Evolutionary conservation across 2,329 filamentous ascomycete genomes (phyloP), one percentile per base, ranked within the genome.

Genomic region (Aspergillus persii): DNA sequence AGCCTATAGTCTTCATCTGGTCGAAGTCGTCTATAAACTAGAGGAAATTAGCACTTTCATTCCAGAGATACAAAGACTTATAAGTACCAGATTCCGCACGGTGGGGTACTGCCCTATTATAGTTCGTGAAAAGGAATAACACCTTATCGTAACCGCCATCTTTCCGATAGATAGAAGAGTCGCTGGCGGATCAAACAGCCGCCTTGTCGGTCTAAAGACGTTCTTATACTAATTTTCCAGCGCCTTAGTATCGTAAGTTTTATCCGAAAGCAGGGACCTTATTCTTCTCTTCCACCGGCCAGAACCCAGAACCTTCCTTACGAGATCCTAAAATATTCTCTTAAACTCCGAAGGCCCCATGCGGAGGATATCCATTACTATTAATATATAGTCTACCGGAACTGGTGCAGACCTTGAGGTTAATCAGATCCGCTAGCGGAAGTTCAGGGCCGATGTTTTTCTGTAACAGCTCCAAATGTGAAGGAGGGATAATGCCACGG

Each of bases 401-500:
- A 50, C 58, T 60, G 46, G 50, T 54, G 18, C 54, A 33, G 12
- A 57, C 39, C 30, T 44, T 54, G 1, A 60, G 54, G 5, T 60
- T 46, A 44, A 60, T 36, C 29, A 60, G 29, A 50, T 60, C 47
- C 23, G 29, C 30, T 48, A 60, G 15, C 3, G 46, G 36, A 30
- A 60, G 29, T 9, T 54, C 50, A 18, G 44, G 30, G 30, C 58
- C 47, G 7, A 60, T 29, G 12, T 52, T n/a, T n/a, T 57, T 50
- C 50, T 60, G 54, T n/a, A 60, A 47, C 18, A 62, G 58, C 46
- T 62, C 61, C 12, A 62, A 49, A 44, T 62, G 50, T 50, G 53
- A 31, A 23, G 57, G 49, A 48, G 46, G 53, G 51, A 62, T 56
- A 30, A 72, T 64, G 18, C 63, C 68, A 23, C 62, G 61, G 6